These are phyloP conservation scores for Amylocystis lapponica DNA, from an alignment of 768 basidiomycete genomes.

Conservation along the genomic window DNA sequence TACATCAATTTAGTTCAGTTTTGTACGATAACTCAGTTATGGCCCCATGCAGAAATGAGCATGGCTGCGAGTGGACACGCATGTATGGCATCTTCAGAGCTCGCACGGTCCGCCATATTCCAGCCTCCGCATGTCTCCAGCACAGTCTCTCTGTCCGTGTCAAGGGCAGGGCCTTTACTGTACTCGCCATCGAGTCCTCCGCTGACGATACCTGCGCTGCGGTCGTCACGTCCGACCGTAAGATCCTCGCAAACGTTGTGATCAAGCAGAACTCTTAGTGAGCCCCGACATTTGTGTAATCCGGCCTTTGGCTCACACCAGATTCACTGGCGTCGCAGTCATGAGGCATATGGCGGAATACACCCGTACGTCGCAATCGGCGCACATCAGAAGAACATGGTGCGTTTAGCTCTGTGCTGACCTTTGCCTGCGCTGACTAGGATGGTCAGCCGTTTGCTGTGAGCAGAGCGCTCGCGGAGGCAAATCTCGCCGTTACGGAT, in stretches of 20 bases:
- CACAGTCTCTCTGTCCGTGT: neutral
- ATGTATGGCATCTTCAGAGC: too few relatives aligned
- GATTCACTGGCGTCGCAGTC: conserved; percentile 41
- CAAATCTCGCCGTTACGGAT: conserved; percentile 49
- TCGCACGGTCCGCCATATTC: too few relatives aligned
- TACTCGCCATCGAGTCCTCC: conserved; percentile 78
- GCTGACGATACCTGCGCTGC: conserved; percentile 95
- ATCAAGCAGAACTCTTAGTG: conserved; percentile 72
- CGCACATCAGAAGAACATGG: conserved; percentile 79
- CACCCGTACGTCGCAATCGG: conserved; percentile 72
- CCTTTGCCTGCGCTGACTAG: neutral
- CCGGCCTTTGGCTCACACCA: neutral
- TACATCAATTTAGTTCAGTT: too few relatives aligned
- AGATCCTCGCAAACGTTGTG: conserved; percentile 81
- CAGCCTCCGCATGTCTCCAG: too few relatives aligned
- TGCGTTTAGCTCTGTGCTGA: conserved; percentile 18
- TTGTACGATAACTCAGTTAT: too few relatives aligned
- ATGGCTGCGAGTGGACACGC: too few relatives aligned
- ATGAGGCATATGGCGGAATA: conserved; percentile 64
- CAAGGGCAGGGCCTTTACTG: conserved; percentile 40
- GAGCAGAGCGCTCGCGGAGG: conserved; percentile 57
- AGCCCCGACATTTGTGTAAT: conserved; percentile 15
- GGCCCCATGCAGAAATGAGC: too few relatives aligned
- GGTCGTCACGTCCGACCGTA: conserved; percentile 64
- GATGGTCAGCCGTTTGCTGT: conserved; percentile 67